Conservation (phyloP, 164 flowering plant species). For the Macadamia integrifolia region DNA sequence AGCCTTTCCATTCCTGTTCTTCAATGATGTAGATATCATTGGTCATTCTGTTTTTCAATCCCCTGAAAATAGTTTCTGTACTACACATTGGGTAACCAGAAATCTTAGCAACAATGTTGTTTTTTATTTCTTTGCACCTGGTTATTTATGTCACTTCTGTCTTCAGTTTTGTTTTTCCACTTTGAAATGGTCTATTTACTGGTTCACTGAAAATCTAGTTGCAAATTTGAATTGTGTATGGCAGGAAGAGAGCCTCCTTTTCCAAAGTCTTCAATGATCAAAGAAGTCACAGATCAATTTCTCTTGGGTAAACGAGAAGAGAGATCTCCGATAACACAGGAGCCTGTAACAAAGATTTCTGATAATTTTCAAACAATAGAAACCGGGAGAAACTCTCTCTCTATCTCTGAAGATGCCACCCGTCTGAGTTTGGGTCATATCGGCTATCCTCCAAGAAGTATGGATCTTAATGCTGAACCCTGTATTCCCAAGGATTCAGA, state of each 20-base stretch:
- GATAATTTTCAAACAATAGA: slow-evolving; percentile 15
- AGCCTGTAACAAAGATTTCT: slow-evolving; percentile 11
- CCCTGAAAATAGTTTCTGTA: too few species aligned
- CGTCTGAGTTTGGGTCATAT: slow-evolving; percentile 9
- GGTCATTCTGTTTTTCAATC: too few species aligned
- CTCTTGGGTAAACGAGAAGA: slow-evolving; percentile 19
- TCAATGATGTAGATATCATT: too few species aligned
- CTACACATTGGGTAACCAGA: not conserved
- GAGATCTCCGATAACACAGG: slow-evolving; percentile 24
- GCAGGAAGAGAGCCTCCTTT: slow-evolving; percentile 9
- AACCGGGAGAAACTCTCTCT: slow-evolving; percentile 11
- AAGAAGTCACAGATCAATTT: slow-evolving; percentile 9
- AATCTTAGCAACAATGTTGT: not conserved
- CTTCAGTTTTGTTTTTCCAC: not conserved
- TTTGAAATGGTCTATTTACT: not conserved
- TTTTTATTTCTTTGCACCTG: not conserved
- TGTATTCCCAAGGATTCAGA: slow-evolving; percentile 6
- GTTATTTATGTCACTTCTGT: not conserved
- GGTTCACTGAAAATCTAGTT: not conserved
- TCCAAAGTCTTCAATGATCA: slow-evolving; percentile 1
- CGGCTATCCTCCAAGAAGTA: slow-evolving; percentile 5
- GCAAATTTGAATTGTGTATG: not conserved
- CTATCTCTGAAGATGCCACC: slow-evolving; percentile 11
- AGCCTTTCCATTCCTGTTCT: too few species aligned
- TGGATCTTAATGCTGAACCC: slow-evolving; percentile 35